Evolutionary conservation across 805 yeast genomes (phyloP).

Genomic region (Nakazawaea holstii): DNA sequence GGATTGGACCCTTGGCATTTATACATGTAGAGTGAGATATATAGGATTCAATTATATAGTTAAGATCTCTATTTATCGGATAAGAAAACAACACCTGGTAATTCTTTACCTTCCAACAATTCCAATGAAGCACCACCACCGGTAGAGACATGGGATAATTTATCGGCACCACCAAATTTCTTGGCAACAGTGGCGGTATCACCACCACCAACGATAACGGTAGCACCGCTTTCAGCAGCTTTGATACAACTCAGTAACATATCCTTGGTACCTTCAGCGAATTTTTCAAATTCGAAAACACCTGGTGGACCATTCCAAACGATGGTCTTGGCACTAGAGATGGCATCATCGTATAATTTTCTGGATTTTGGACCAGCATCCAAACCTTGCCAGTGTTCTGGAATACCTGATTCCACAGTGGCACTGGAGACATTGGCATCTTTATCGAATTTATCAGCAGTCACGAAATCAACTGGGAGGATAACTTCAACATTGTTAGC

Average conservation of each 20-base stretch:
- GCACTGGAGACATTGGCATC: constrained; percentile 86
- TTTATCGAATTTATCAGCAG: constrained; percentile 90
- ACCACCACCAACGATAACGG: constrained; percentile 98
- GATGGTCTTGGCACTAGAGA: constrained; percentile 92
- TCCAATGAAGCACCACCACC: constrained; percentile 99
- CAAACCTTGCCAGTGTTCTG: constrained; percentile 92
- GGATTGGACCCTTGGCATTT: neutral
- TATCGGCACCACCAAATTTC: constrained; percentile 95
- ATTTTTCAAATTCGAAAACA: constrained; percentile 94
- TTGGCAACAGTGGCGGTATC: constrained; percentile 99
- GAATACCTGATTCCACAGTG: constrained; percentile 86
- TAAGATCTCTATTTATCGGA: constrained; percentile 71
- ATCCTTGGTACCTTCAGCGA: constrained; percentile 88
- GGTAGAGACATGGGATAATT: constrained; percentile 96
- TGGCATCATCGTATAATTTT: constrained; percentile 73
- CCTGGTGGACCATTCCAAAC: constrained; percentile 99
- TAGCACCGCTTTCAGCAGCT: constrained; percentile 82
- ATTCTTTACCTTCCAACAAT: constrained; percentile 95
- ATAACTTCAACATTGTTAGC: constrained; percentile 89
- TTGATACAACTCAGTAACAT: constrained; percentile 84
- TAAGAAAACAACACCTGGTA: constrained; percentile 96
- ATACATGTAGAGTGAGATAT: too few relatives aligned
- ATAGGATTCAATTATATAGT: too few relatives aligned
- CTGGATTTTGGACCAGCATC: constrained; percentile 92
- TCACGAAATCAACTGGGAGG: constrained; percentile 92